These are phyloP conservation scores for Ganoderma leucocontextum DNA, from an alignment of 1,284 basidiomycete species.

Conservation along the genomic window DNA sequence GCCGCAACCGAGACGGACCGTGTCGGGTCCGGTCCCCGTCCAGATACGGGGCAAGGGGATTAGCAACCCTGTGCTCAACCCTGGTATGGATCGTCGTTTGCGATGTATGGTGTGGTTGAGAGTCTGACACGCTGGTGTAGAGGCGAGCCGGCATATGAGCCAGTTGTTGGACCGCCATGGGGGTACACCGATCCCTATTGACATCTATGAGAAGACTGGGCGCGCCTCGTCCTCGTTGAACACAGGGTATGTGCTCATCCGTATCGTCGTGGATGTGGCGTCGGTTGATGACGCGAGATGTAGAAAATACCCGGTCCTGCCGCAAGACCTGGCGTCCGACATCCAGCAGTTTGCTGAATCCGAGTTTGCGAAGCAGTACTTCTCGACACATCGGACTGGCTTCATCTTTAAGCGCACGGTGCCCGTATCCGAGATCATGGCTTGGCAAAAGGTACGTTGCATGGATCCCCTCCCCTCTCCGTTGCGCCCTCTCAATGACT, in stretches of 20 bases:
- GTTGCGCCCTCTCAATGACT: slow-evolving; percentile 12
- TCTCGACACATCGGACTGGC: slow-evolving; percentile 87
- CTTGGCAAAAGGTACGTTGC: slow-evolving; percentile 80
- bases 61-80: slow-evolving; percentile 69
- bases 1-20: slow-evolving; percentile 33
- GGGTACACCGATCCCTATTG: slow-evolving; percentile 75
- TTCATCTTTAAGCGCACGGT: slow-evolving; percentile 84
- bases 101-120: background rate
- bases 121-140: slow-evolving; percentile 44
- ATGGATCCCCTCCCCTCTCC: background rate
- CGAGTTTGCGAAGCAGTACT: slow-evolving; percentile 86
- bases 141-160: slow-evolving; percentile 76
- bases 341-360: slow-evolving; percentile 87
- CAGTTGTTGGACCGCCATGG: slow-evolving; percentile 70
- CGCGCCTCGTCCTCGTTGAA: slow-evolving; percentile 53
- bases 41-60: slow-evolving; percentile 62
- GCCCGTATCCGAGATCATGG: slow-evolving; percentile 86
- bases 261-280: background rate
- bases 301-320: slow-evolving; percentile 76
- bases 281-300: slow-evolving; percentile 5
- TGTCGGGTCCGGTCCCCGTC: slow-evolving; percentile 29
- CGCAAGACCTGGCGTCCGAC: slow-evolving; percentile 79
- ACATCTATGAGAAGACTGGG: slow-evolving; percentile 37
- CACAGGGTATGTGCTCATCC: slow-evolving; percentile 62
- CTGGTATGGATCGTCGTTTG: slow-evolving; percentile 48